Base-by-base conservation (phyloP, 345 rosid species). In the Limnanthes douglasii region DNA sequence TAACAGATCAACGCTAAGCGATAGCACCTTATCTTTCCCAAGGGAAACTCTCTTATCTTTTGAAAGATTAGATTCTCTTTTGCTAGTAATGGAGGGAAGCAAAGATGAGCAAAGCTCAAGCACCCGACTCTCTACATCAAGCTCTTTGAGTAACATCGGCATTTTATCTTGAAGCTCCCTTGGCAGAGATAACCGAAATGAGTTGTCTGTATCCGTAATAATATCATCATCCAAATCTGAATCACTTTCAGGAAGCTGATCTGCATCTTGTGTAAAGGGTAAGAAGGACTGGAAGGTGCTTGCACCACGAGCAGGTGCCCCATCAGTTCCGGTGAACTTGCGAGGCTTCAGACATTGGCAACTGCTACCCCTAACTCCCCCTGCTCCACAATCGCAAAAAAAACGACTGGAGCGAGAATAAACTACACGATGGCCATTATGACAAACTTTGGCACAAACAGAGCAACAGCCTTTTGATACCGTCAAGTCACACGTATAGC, bases 321-420 rank as follows among this genome's bases (percentile, higher is more conserved):
- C 66, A 37, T 71, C 85, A 65, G 36, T 62, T 55, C 75, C 82
- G 48, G 63, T 73, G 56, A 68, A 74, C 65, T 90, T 80, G 21
- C 95, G 86, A 41, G 96, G 94, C 65, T 90, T 90, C 73, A 84
- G 65, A 62, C 98, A 84, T 46, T 80, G 96, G 45, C 98, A 90
- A 67, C 60, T 80, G 72, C 85, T 77, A 37, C 98, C 94, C 65
- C 90, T 77, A 44, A 80, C 96, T 60, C 98, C 98, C 37, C 96
- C 98, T 6, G 96, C 98, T 67, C 98, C 98, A 58, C 98, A 90
- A 62, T 90, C 98, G 19, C 98, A 90, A 57, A 90, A 90, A 56
- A 90, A 90, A 1, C 98, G 70, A 65, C 98, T 90, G 10, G 76
- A 72, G 31, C 98, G 75, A 61, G 98, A 90, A 63, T 90, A 90